A percentile compares a stretch with the other conserved stretches of the same genome.
phyloP scores from a whole-genome alignment of 2,329 filamentous ascomycete genomes.

The Nemania serpens region DNA sequence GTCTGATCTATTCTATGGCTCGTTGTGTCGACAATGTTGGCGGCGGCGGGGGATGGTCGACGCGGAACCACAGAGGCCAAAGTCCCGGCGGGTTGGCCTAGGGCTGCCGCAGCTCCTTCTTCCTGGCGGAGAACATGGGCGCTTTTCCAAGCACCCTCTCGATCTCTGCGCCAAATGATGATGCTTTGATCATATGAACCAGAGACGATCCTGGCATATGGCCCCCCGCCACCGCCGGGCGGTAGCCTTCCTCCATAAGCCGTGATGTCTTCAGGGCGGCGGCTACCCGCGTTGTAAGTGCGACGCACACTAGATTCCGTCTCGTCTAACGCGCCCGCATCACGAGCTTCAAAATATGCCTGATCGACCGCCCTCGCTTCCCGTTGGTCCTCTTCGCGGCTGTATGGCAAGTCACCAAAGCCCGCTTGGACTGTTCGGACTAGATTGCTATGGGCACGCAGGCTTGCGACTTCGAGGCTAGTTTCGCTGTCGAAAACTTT shows the following conservation, averaged over 20 bases:
- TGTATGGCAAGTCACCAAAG: constrained; percentile 86
- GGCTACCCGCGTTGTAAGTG: constrained; percentile 71
- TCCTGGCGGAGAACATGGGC: constrained; percentile 77
- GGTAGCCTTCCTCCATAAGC: constrained; percentile 85
- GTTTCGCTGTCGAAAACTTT: constrained; percentile 90
- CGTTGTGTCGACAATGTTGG: constrained; percentile 14
- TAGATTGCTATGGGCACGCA: constrained; percentile 80
- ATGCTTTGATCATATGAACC: constrained; percentile 96
- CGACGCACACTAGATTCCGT: constrained; percentile 44
- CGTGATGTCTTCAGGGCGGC: constrained; percentile 74
- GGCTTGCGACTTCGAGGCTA: constrained; percentile 84
- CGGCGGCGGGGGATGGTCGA: constrained; percentile 24
- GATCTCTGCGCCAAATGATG: constrained; percentile 90
- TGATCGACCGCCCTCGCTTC: constrained; percentile 76
- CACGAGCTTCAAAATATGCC: constrained; percentile 68
- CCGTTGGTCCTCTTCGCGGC: constrained; percentile 71
- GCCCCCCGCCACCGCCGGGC: constrained; percentile 86
- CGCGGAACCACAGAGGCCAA: constrained; percentile 23
- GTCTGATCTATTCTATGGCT: constrained; percentile 19
- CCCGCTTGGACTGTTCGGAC: constrained; percentile 95
- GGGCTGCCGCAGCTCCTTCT: constrained; percentile 63
- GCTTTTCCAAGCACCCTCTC: constrained; percentile 82
- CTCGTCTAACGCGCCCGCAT: constrained; percentile 54
- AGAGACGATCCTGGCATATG: constrained; percentile 92
- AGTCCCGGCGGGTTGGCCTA: constrained; percentile 31